These are phyloP conservation scores for Gracilaria gracilis DNA, from an alignment of 23 red algal genomes.

Conservation along the genomic window DNA sequence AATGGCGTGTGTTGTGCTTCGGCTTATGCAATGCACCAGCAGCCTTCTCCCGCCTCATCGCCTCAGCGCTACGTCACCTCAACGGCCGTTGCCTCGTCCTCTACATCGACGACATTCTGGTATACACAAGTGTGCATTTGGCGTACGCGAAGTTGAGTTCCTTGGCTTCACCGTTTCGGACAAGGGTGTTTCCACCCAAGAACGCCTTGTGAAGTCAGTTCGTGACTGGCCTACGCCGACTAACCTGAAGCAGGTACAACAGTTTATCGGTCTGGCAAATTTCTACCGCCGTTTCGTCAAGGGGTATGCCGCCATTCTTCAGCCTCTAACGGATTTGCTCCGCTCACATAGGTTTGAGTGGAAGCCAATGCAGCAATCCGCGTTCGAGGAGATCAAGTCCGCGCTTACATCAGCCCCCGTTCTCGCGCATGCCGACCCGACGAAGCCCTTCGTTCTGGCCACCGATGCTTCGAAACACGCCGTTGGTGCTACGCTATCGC, in stretches of 20 bases:
- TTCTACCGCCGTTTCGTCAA: neutral
- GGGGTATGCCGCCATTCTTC: neutral
- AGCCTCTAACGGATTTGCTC: neutral
- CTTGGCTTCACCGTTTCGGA: neutral
- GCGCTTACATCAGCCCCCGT: neutral
- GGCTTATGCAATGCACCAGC: neutral
- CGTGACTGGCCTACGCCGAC: neutral
- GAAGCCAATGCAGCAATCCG: neutral
- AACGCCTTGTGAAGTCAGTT: neutral
- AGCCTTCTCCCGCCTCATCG: neutral
- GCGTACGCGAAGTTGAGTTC: neutral
- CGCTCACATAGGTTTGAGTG: neutral
- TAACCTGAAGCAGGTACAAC: neutral
- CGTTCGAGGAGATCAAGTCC: neutral
- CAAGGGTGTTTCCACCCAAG: neutral
- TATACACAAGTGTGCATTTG: neutral
- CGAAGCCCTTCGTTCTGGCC: neutral
- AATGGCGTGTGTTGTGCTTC: neutral
- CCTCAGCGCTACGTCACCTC: neutral
- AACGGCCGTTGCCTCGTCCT: neutral
- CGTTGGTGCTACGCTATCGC: neutral
- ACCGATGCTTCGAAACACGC: neutral
- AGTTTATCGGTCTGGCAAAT: neutral
- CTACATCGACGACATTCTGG: neutral
- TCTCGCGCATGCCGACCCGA: neutral